Conservation (phyloP, 176 grass and related monocot species). For the Luzula sylvatica region DNA sequence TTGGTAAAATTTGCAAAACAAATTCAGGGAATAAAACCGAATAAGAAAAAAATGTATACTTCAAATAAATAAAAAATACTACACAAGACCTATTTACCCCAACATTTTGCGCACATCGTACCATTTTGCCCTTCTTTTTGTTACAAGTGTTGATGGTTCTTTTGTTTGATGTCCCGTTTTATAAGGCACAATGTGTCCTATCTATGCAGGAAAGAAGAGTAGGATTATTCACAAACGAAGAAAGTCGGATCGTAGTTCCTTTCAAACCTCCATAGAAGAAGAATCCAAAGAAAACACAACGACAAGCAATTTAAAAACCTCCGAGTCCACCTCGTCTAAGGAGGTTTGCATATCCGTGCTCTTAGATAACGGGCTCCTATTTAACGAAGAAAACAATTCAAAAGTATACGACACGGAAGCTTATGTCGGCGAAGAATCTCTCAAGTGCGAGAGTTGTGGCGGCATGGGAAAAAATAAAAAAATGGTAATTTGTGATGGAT, state of each 20-base stretch:
- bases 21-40: too few species aligned
- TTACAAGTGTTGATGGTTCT: neutral
- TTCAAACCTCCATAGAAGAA: constrained; percentile 17
- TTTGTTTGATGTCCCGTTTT: neutral
- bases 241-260: constrained; percentile 24
- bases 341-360: constrained; percentile 57
- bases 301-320: constrained; percentile 19
- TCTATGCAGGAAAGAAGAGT: constrained; percentile 9
- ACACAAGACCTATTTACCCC: too few species aligned
- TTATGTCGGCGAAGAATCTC: constrained; percentile 13
- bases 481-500: constrained; percentile 76
- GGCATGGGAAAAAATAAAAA: constrained; percentile 34
- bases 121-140: neutral
- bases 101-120: too few species aligned
- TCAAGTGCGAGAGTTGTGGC: constrained; percentile 45
- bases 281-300: constrained; percentile 1
- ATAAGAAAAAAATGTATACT: too few species aligned
- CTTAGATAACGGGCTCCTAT: constrained; percentile 24
- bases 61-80: too few species aligned
- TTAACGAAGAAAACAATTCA: constrained; percentile 10
- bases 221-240: constrained; percentile 34
- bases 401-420: constrained; percentile 2
- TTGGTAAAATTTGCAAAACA: too few species aligned
- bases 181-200: constrained; percentile 13
- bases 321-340: constrained; percentile 31